Percentiles rank a stretch among this genome's conserved stretches.
Conservation (phyloP, 352 stramenopile species). For the Globisporangium carolinianum region DNA sequence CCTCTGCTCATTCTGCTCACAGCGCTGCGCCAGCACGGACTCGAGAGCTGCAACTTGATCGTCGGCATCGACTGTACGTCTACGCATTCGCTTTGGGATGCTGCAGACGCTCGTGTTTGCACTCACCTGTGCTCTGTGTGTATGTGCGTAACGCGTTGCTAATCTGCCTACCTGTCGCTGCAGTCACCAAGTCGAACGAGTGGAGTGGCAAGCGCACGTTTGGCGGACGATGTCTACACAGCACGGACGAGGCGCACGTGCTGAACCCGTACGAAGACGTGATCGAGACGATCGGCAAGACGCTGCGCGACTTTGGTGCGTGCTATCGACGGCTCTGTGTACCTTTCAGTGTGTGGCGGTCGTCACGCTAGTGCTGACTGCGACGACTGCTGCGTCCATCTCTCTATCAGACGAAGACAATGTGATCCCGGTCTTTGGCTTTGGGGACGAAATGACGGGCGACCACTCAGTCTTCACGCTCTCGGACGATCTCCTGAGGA, state of each 20-base stretch:
- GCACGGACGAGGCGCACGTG: slow-evolving; percentile 33
- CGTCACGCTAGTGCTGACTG: background rate
- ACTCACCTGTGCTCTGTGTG: background rate
- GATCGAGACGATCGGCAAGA: slow-evolving; percentile 73
- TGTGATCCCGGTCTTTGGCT: slow-evolving; percentile 75
- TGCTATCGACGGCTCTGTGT: background rate
- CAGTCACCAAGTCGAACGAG: slow-evolving; percentile 87
- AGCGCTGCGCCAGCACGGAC: slow-evolving; percentile 62
- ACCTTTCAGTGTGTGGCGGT: background rate
- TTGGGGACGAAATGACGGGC: slow-evolving; percentile 74
- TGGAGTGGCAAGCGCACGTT: slow-evolving; percentile 86
- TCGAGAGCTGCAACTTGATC: slow-evolving; percentile 85
- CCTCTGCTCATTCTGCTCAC: background rate
- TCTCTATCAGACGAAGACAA: slow-evolving; percentile 69
- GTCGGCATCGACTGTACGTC: slow-evolving; percentile 80
- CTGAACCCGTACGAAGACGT: slow-evolving; percentile 82
- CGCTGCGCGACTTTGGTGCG: slow-evolving; percentile 66
- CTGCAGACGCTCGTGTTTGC: background rate
- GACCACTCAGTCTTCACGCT: slow-evolving; percentile 80
- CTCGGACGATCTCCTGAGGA: slow-evolving; percentile 16
- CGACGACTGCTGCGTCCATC: background rate
- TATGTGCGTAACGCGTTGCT: background rate
- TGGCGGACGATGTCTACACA: slow-evolving; percentile 54
- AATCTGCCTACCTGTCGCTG: slow-evolving; percentile 15
- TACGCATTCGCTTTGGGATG: background rate